A percentile compares a stretch with the other conserved stretches of the same genome.
These are phyloP conservation scores for Magnaporthales sp. DNA, from an alignment of 2,329 filamentous ascomycete species.

Conservation along the genomic window DNA sequence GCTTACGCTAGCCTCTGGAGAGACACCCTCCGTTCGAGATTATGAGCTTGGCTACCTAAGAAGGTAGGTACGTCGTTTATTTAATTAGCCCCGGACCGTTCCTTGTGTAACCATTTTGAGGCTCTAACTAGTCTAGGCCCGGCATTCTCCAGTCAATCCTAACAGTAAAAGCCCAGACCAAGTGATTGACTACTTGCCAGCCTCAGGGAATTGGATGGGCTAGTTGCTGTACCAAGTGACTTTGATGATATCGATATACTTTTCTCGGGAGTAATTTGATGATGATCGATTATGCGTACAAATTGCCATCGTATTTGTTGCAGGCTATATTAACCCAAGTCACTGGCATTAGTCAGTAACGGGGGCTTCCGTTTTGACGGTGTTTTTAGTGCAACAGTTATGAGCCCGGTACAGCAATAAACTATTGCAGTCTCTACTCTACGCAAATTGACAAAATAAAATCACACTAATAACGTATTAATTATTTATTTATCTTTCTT, in stretches of 20 bases:
- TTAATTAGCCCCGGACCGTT: background rate
- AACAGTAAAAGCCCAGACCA: background rate
- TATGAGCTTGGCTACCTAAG: background rate
- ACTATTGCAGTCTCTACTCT: no score
- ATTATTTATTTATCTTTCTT: no score
- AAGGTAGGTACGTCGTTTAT: background rate
- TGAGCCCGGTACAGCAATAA: no score
- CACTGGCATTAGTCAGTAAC: no score
- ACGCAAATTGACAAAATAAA: no score
- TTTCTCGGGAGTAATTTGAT: background rate
- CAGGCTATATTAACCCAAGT: no score
- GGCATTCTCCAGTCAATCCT: background rate
- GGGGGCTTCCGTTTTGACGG: no score
- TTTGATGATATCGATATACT: background rate
- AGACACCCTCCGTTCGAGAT: background rate
- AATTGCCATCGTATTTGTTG: no score
- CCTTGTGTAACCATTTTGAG: background rate
- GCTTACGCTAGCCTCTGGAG: background rate
- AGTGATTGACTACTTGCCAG: background rate
- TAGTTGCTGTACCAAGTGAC: background rate
- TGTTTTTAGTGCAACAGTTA: no score
- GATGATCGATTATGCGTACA: no score
- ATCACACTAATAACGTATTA: no score
- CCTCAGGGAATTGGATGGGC: background rate
- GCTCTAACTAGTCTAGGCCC: background rate